Percentiles rank a stretch among this genome's conserved stretches.
Conservation (phyloP, 306 rosid genomes). For the Vigna radiata region DNA sequence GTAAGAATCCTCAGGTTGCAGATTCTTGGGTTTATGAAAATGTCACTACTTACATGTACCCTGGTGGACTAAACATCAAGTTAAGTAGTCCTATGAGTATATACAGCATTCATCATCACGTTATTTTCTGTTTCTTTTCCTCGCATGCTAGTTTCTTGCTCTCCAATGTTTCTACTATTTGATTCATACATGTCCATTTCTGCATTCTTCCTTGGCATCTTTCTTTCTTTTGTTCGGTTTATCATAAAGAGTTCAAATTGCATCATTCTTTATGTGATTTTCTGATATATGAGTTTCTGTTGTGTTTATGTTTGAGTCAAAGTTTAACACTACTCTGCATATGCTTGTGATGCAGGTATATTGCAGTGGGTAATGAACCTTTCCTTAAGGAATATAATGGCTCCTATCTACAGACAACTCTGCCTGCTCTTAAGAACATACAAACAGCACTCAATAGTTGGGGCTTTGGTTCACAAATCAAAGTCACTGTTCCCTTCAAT, state of each 20-base stretch:
- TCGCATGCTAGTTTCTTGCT: neutral
- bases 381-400: slow-evolving; percentile 87
- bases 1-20: slow-evolving; percentile 68
- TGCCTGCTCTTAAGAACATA: slow-evolving; percentile 85
- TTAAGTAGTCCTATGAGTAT: slow-evolving; percentile 50
- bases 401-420: slow-evolving; percentile 58
- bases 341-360: slow-evolving; percentile 66
- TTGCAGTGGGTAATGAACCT: slow-evolving; percentile 96
- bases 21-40: slow-evolving; percentile 89
- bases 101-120: slow-evolving; percentile 6
- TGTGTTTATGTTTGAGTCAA: neutral
- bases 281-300: slow-evolving; percentile 6
- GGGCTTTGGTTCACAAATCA: slow-evolving; percentile 68
- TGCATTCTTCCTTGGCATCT: slow-evolving; percentile 16
- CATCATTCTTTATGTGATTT: slow-evolving; percentile 1
- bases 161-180: neutral
- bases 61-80: slow-evolving; percentile 93
- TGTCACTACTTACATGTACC: slow-evolving; percentile 72
- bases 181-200: neutral
- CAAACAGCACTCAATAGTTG: slow-evolving; percentile 75
- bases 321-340: slow-evolving; percentile 2
- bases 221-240: neutral
- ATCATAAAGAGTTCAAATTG: slow-evolving; percentile 1
- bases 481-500: slow-evolving; percentile 93
- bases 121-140: neutral